These are phyloP conservation scores for Dendrobium nobile DNA, from an alignment of 106 monocot genomes.

Conservation along the genomic window DNA sequence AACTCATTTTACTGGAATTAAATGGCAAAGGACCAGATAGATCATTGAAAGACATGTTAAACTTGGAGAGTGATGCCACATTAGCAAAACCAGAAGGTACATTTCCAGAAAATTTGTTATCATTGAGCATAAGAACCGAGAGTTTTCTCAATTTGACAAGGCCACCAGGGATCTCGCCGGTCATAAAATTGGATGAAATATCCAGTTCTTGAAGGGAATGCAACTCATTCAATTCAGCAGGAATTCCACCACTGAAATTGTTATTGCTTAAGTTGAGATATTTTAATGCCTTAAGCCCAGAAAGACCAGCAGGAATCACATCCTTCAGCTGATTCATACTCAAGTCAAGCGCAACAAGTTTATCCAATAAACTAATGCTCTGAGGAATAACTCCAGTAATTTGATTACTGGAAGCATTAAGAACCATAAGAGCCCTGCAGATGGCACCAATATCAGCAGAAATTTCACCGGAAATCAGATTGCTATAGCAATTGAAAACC, in stretches of 20 bases:
- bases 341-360: constrained; percentile 49
- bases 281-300: constrained; percentile 38
- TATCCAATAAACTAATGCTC: constrained; percentile 30
- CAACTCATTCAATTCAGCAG: constrained; percentile 46
- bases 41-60: constrained; percentile 40
- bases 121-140: constrained; percentile 44
- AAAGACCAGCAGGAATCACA: constrained; percentile 50
- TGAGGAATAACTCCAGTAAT: constrained; percentile 53
- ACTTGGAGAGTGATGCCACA: constrained; percentile 29
- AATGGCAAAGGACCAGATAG: constrained; percentile 44
- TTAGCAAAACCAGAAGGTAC: constrained; percentile 44
- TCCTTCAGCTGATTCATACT: constrained; percentile 44
- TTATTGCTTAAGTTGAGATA: constrained; percentile 55
- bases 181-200: constrained; percentile 69
- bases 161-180: constrained; percentile 57
- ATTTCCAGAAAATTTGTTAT: constrained; percentile 56
- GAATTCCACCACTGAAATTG: constrained; percentile 24
- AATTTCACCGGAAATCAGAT: constrained; percentile 51
- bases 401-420: constrained; percentile 46
- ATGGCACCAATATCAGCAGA: constrained; percentile 28
- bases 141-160: constrained; percentile 54
- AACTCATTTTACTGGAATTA: constrained; percentile 18
- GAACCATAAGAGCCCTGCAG: constrained; percentile 48
- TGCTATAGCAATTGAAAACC: constrained; percentile 45
- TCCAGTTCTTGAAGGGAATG: constrained; percentile 49